Evolutionary conservation across 371 early-diverging fungal species (phyloP).

Genomic region (Umbelopsis sp.): DNA sequence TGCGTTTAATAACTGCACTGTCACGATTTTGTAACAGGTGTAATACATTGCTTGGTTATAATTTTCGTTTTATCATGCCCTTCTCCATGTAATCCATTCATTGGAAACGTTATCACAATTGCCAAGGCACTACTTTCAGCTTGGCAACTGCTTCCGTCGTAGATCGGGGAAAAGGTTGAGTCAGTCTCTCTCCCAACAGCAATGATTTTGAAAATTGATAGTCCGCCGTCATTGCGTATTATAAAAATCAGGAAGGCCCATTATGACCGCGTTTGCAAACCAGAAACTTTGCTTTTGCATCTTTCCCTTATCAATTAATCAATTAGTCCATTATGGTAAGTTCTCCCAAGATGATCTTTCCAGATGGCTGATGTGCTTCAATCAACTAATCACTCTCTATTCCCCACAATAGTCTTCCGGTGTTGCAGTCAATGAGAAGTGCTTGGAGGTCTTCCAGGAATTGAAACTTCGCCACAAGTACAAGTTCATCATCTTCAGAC

Average conservation of each 20-base stretch:
- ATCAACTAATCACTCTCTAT: neutral
- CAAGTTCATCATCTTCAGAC: slow-evolving; percentile 81
- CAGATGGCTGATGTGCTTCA: neutral
- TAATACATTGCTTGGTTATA: no score
- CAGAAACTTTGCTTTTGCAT: slow-evolving; percentile 1
- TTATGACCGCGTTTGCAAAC: slow-evolving; percentile 10
- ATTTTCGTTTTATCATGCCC: no score
- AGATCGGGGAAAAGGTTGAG: no score
- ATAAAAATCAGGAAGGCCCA: neutral
- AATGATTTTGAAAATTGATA: neutral
- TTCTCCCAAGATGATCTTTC: neutral
- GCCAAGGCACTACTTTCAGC: no score
- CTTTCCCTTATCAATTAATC: slow-evolving; percentile 15
- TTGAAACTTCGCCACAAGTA: slow-evolving; percentile 76
- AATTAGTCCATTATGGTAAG: slow-evolving; percentile 8
- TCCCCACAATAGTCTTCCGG: slow-evolving; percentile 61
- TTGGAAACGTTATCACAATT: no score
- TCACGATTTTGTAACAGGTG: no score
- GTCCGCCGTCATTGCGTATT: slow-evolving; percentile 2
- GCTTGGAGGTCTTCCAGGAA: slow-evolving; percentile 66
- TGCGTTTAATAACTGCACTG: no score
- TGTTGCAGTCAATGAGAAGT: slow-evolving; percentile 66
- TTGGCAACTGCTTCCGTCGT: no score
- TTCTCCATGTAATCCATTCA: no score
- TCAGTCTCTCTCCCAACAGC: no score